Evolutionary conservation across 148 eudicot species (phyloP), one percentile per base, ranked within the genome.

Genomic region (Linanthus parryae): DNA sequence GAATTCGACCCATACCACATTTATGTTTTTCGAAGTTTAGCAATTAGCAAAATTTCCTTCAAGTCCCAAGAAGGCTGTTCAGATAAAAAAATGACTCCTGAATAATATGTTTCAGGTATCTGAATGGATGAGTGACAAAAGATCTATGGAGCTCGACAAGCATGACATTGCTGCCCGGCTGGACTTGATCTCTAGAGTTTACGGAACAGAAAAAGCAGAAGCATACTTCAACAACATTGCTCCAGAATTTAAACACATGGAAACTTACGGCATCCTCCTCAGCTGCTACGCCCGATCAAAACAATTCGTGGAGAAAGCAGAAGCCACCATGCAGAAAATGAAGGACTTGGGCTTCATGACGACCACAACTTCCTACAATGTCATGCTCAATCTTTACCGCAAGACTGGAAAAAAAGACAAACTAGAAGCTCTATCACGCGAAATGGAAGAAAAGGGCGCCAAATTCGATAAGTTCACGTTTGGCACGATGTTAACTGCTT

Each of bases 121-220:
- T 54, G 55, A 70, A 34, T 73, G 83, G 83, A 73, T 73, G 79
- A 73, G 56, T 30, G 75, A 66, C 40, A 73, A 56, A 52, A 39
- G 52, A 61, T 31, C 44, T 14, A 27, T 63, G 48, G 2, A 9
- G 3, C 66, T 53, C 31, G 36, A 58, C 15, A 12, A 59, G 14
- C 19, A 35, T 8, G 73, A 77, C 51, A 30, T 59, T 70, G 79
- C 83, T 43, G 34, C 57, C 13, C 71, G 67, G 52, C 34, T 77
- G 48, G 56, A 66, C 52, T 61, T 77, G 70, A 73, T 73, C 16
- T 63, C 59, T 19, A 73, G 61, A 60, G 67, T 70, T 30, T 59
- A 66, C 63, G 79, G 79, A 22, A 26, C 64, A 17, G 54, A 77
- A 59, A 20, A 38, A 57, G 75, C 64, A 2, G 82, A 69, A 36